Conservation (phyloP, 202 grass and related monocot genomes). For the Dendrocalamus latiflorus region DNA sequence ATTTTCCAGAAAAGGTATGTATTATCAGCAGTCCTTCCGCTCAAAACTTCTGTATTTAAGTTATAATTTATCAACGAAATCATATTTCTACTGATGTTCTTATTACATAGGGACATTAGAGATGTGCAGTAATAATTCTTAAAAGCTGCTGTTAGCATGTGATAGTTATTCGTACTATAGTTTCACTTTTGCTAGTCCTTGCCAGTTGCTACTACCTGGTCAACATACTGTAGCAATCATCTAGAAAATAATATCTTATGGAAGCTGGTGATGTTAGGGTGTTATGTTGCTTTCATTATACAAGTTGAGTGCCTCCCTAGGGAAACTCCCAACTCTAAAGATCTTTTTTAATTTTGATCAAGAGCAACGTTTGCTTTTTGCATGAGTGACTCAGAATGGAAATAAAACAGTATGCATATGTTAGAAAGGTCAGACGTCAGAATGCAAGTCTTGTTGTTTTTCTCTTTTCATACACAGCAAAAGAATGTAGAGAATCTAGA, state of each 20-base stretch:
- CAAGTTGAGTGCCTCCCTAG: not conserved
- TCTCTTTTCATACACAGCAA: not conserved
- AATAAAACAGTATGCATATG: not conserved
- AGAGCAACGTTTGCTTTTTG: not conserved
- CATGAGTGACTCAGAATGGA: not conserved
- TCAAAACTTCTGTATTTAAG: not conserved
- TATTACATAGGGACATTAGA: not conserved
- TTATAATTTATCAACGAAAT: not conserved
- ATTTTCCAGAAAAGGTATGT: constrained; percentile 93
- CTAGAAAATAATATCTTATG: not conserved
- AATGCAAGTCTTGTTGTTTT: not conserved
- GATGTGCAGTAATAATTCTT: not conserved
- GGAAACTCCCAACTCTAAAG: not conserved
- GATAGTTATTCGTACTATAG: not conserved
- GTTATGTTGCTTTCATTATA: not conserved
- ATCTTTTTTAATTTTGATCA: not conserved
- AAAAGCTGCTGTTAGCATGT: not conserved
- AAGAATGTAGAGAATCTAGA: not conserved
- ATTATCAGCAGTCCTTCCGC: not conserved
- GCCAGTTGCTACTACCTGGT: not conserved
- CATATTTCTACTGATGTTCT: not conserved
- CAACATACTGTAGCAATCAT: not conserved
- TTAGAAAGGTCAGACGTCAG: not conserved
- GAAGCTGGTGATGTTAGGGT: not conserved
- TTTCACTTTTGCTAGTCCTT: not conserved